These are phyloP conservation scores for Eruca vesicaria DNA, from an alignment of 441 rosid genomes.

Conservation along the genomic window DNA sequence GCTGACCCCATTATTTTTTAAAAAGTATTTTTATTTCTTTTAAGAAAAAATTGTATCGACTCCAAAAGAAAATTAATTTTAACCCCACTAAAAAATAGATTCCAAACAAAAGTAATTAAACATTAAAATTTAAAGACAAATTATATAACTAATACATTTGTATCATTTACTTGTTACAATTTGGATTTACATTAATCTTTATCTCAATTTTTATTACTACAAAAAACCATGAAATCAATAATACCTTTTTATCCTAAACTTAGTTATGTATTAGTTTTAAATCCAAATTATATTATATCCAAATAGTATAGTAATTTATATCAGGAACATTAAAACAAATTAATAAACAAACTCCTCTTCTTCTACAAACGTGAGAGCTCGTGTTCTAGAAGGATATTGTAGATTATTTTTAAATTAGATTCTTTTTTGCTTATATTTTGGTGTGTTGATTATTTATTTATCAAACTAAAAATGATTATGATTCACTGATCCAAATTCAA, in stretches of 20 bases:
- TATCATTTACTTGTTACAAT: neutral
- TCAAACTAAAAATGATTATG: neutral
- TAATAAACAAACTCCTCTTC: neutral
- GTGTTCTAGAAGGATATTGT: neutral
- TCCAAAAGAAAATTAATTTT: too few relatives aligned
- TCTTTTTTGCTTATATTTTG: too few relatives aligned
- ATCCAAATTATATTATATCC: neutral
- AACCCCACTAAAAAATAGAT: neutral
- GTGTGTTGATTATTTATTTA: neutral
- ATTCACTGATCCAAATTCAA: neutral
- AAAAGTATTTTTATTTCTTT: too few relatives aligned
- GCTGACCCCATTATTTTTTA: too few relatives aligned
- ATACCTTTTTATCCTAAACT: too few relatives aligned
- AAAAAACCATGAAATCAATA: too few relatives aligned
- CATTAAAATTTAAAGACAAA: neutral
- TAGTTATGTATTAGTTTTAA: neutral
- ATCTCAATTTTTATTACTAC: neutral
- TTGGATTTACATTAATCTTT: neutral
- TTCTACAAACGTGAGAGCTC: neutral
- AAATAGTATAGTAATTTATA: neutral
- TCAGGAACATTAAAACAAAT: neutral
- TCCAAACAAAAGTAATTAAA: neutral
- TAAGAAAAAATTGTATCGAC: neutral
- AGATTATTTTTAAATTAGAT: neutral
- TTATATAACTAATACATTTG: neutral